Evolutionary conservation across 139 green algal species (phyloP).

Genomic region (Chlamydomonas schloesseri): DNA sequence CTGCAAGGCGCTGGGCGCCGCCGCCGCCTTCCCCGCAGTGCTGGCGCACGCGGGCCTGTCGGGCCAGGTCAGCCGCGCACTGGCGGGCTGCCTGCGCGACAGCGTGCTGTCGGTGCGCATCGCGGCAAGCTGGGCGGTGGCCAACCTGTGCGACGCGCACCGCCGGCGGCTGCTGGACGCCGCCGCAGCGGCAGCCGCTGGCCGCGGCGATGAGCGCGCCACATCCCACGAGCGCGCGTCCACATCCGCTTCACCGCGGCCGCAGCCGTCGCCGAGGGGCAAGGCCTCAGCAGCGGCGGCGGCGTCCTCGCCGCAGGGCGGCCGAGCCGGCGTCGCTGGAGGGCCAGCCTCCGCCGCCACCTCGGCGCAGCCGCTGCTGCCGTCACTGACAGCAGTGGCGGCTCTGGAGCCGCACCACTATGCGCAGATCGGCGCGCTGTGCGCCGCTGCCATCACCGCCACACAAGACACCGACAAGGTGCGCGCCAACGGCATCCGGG

Average conservation of each 20-base stretch:
- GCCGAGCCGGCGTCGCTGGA: no score
- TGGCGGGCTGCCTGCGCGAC: conserved; percentile 23
- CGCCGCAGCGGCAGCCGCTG: background rate
- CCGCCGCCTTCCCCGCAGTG: conserved; percentile 17
- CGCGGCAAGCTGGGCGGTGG: conserved; percentile 61
- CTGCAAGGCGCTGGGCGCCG: conserved; percentile 55
- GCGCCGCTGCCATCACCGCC: conserved; percentile 45
- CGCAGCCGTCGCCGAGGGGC: no score
- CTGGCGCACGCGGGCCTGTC: background rate
- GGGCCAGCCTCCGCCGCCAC: background rate
- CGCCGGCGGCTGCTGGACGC: background rate
- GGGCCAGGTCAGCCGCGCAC: background rate
- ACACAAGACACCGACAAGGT: conserved; percentile 76
- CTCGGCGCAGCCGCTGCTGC: background rate
- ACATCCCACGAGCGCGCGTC: background rate
- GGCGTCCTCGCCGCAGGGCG: background rate
- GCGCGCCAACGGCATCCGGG: conserved; percentile 66
- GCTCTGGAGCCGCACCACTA: conserved; percentile 22
- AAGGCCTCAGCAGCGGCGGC: background rate
- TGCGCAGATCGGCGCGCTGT: conserved; percentile 50
- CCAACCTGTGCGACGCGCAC: conserved; percentile 64
- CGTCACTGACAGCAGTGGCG: background rate
- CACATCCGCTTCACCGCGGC: background rate
- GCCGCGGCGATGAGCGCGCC: background rate
- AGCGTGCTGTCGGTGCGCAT: conserved; percentile 65